These are phyloP conservation scores for Colletotrichum graminicola DNA, from an alignment of 2,329 filamentous ascomycete genomes.

Conservation along the genomic window DNA sequence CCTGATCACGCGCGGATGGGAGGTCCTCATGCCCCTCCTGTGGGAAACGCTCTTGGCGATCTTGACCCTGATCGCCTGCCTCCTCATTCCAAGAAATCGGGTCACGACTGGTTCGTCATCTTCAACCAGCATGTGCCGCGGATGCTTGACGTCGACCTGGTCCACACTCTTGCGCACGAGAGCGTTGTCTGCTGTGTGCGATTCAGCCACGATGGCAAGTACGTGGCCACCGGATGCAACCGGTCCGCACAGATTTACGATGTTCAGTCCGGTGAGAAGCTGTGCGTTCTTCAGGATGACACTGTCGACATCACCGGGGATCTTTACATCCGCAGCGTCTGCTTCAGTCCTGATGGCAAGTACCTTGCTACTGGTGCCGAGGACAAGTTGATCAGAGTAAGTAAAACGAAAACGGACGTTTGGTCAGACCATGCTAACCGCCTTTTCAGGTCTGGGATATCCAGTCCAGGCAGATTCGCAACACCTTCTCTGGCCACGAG, in stretches of 20 bases:
- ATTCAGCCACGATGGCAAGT: constrained; percentile 96
- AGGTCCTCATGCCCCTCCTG: constrained; percentile 56
- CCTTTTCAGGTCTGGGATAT: constrained; percentile 90
- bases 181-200: constrained; percentile 98
- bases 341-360: constrained; percentile 96
- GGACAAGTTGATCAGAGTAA: constrained; percentile 94
- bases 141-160: constrained; percentile 90
- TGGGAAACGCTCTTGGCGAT: constrained; percentile 80
- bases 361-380: constrained; percentile 96
- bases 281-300: constrained; percentile 91
- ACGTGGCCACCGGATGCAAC: constrained; percentile 96
- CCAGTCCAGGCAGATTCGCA: constrained; percentile 82
- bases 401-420: constrained; percentile 49
- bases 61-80: constrained; percentile 89
- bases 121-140: constrained; percentile 95
- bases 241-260: constrained; percentile 99
- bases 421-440: constrained; percentile 28
- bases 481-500: constrained; percentile 96
- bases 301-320: constrained; percentile 89
- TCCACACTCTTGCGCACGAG: constrained; percentile 92
- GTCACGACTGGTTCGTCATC: constrained; percentile 93
- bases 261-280: constrained; percentile 85
- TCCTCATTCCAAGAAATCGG: constrained; percentile 87
- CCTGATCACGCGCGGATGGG: constrained; percentile 71
- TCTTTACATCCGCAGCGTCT: constrained; percentile 96